A percentile compares a stretch with the other conserved stretches of the same genome.
These are phyloP conservation scores for Xylaria bambusicola DNA, from an alignment of 495 filamentous ascomycete species.

Conservation along the genomic window DNA sequence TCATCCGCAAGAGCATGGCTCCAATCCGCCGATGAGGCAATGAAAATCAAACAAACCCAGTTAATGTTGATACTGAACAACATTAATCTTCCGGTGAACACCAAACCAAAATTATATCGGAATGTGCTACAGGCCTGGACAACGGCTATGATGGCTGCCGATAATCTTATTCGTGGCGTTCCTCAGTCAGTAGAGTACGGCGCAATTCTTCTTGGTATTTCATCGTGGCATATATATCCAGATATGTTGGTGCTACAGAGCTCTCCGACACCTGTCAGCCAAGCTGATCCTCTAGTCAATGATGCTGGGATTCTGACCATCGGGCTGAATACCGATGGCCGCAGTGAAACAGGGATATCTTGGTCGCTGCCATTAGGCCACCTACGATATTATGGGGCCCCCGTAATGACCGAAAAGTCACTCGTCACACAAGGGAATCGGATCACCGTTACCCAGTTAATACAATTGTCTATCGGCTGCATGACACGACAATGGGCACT, in stretches of 20 bases:
- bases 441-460: neutral
- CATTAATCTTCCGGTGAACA: constrained; percentile 25
- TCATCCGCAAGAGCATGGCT: constrained; percentile 41
- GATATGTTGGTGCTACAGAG: constrained; percentile 32
- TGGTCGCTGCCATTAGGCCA: constrained; percentile 25
- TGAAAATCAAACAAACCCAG: constrained; percentile 26
- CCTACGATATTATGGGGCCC: constrained; percentile 21
- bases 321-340: constrained; percentile 15
- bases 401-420: neutral
- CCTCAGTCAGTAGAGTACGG: constrained; percentile 29
- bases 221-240: constrained; percentile 44
- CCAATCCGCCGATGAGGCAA: constrained; percentile 29
- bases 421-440: constrained; percentile 3
- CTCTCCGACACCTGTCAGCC: constrained; percentile 11
- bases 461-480: neutral
- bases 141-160: constrained; percentile 25
- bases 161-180: constrained; percentile 30
- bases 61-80: constrained; percentile 40
- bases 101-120: constrained; percentile 20
- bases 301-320: constrained; percentile 33
- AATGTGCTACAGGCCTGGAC: constrained; percentile 38
- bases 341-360: constrained; percentile 9
- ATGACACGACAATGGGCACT: too few species aligned
- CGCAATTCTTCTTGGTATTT: constrained; percentile 31
- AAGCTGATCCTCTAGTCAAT: constrained; percentile 29